phyloP scores from a whole-genome alignment of 2,329 filamentous ascomycete genomes.

The Cytospora piceicola region DNA sequence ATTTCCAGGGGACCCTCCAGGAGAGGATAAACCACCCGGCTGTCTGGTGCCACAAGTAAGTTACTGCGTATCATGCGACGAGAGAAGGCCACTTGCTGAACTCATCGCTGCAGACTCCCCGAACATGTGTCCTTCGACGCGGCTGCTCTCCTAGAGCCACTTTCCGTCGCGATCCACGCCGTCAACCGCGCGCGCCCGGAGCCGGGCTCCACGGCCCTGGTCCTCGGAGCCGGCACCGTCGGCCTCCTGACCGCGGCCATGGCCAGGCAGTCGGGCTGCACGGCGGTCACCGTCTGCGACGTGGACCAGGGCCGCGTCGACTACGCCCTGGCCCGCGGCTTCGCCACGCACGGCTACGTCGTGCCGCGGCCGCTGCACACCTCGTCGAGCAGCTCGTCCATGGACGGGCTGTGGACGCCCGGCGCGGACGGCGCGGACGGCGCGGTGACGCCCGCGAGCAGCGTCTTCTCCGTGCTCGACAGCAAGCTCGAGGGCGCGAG shows the following conservation, averaged over 20 bases:
- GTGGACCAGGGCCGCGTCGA: conserved; percentile 62
- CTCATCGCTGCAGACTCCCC: conserved; percentile 51
- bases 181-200: conserved; percentile 58
- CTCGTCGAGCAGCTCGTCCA: conserved; percentile 49
- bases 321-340: conserved; percentile 62
- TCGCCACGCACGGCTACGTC: conserved; percentile 63
- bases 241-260: conserved; percentile 66
- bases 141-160: conserved; percentile 63
- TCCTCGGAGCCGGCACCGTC: conserved; percentile 68
- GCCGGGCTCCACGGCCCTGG: conserved; percentile 60
- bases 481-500: conserved; percentile 57
- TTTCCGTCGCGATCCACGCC: conserved; percentile 65
- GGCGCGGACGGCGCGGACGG: conserved; percentile 44
- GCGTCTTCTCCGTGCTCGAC: conserved; percentile 48
- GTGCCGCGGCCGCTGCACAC: conserved; percentile 50
- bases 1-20: conserved; percentile 66
- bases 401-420: conserved; percentile 54
- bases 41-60: conserved; percentile 64
- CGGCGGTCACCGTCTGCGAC: conserved; percentile 63
- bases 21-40: conserved; percentile 66
- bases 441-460: conserved; percentile 50
- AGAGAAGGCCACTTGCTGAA: conserved; percentile 30
- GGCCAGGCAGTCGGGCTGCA: conserved; percentile 63
- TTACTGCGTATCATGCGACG: background rate
- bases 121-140: conserved; percentile 61